phyloP scores from a whole-genome alignment of 345 rosid genomes.

The Carallia pectinifolia region DNA sequence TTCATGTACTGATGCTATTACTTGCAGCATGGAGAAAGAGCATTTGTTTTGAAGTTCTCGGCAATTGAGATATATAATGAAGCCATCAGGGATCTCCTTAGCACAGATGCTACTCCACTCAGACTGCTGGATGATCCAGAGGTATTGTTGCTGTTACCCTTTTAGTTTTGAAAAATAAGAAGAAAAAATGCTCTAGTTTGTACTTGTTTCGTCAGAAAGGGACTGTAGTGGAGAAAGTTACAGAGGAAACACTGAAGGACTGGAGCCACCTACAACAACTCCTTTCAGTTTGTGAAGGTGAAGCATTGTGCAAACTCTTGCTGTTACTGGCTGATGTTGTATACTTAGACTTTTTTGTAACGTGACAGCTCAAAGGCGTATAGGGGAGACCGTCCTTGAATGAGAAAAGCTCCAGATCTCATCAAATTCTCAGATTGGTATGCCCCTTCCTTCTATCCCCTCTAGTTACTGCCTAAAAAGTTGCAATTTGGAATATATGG shows the following conservation, averaged over 20 bases:
- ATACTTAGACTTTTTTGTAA: constrained; percentile 17
- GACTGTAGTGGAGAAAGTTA: constrained; percentile 78
- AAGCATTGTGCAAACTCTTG: constrained; percentile 14
- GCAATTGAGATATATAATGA: constrained; percentile 99
- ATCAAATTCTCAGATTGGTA: constrained; percentile 95
- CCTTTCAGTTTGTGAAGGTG: constrained; percentile 89
- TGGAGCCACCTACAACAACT: constrained; percentile 85
- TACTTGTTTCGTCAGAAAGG: constrained; percentile 62
- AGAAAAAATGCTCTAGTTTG: constrained; percentile 17
- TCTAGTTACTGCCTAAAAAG: not conserved
- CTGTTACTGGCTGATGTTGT: constrained; percentile 19
- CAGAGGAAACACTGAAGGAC: constrained; percentile 80
- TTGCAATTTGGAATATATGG: not conserved
- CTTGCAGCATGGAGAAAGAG: constrained; percentile 89
- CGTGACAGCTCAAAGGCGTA: constrained; percentile 78
- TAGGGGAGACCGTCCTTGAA: constrained; percentile 86
- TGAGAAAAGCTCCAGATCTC: constrained; percentile 98
- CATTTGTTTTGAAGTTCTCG: constrained; percentile 84
- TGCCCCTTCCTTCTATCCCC: constrained; percentile 6
- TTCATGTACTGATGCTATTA: constrained; percentile 3
- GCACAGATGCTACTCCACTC: constrained; percentile 63
- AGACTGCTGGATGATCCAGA: constrained; percentile 93
- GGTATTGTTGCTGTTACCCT: constrained; percentile 37
- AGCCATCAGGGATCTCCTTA: constrained; percentile 85
- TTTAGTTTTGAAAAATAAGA: not conserved